Evolutionary conservation across 2,329 filamentous ascomycete species (phyloP), one percentile per base, ranked within the genome.

Genomic region (Aspergillus fructus): DNA sequence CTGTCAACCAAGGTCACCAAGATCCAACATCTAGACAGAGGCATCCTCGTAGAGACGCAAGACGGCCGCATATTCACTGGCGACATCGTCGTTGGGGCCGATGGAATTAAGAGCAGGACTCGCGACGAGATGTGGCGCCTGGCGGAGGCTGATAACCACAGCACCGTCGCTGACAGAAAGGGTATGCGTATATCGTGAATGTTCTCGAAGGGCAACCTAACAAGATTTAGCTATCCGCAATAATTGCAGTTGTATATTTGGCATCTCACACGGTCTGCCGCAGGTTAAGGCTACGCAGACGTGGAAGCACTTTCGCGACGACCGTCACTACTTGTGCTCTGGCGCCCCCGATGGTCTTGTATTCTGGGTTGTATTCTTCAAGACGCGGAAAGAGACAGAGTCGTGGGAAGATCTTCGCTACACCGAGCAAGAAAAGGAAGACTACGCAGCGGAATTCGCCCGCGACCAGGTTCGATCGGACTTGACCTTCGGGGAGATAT

Each of bases 61-160:
- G 75, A 78, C 57, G 75, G 75, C 4, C 67, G 66, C 0, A 48
- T 64, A 0, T 71, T 73, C 56, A 39, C 59, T 0, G 76, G 73
- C 0, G 65, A 72, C 55, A 61, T 80, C 13, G 56, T 77, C 5
- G 64, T 79, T 19, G 78, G 76, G 7, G 75, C 75, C 11, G 78
- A 80, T 56, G 78, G 78, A 23, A 72, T 74, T 1, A 72, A 76
- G 56, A 78, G 76, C 62, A 68, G 60, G 37, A 68, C 72, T 6
- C 68, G 76, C 5, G 52, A 60, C 4, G 66, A 71, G 37, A 74
- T 79, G 68, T 70, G 67, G 68, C 40, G 41, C 2, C 21, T 51
- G 3, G 21, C 12, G 21, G 19, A 47, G 11, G 21, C 43, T 3
- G 47, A 50, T 6, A 37, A 24, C 1, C 8, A 27, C 15, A n/a